phyloP scores from a whole-genome alignment of 805 yeast genomes.

The Starmerella roubikii region DNA sequence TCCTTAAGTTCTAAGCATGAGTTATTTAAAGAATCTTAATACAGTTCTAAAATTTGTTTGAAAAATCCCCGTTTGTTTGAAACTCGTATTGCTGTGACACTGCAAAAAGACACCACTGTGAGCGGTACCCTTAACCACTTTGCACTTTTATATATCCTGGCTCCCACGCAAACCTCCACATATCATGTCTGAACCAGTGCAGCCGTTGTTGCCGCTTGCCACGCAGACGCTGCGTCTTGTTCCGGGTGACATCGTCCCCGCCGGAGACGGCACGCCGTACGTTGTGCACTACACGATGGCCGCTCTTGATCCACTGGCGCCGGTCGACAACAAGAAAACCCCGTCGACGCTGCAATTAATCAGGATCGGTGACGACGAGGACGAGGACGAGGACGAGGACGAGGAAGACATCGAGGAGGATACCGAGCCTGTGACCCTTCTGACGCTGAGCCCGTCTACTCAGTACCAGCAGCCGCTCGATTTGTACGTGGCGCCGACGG shows the following conservation, averaged over 20 bases:
- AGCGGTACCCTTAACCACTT: too few species aligned
- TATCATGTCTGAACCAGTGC: too few species aligned
- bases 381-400: slow-evolving; percentile 31
- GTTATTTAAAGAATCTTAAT: slow-evolving; percentile 3
- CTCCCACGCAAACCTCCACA: too few species aligned
- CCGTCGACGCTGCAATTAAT: slow-evolving; percentile 86
- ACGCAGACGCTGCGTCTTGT: slow-evolving; percentile 30
- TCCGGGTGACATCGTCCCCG: slow-evolving; percentile 82
- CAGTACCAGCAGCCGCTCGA: slow-evolving; percentile 74
- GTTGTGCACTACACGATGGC: slow-evolving; percentile 89
- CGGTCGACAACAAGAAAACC: slow-evolving; percentile 41
- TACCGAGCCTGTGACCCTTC: slow-evolving; percentile 49
- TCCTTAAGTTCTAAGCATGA: slow-evolving; percentile 72
- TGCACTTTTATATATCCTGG: too few species aligned
- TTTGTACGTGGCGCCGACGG: slow-evolving; percentile 80
- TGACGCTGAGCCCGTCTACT: slow-evolving; percentile 77
- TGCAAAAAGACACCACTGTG: too few species aligned
- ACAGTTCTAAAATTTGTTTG: too few species aligned
- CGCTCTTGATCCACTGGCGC: slow-evolving; percentile 74
- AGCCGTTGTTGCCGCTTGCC: slow-evolving; percentile 15
- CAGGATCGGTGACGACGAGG: slow-evolving; percentile 23
- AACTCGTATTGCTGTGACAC: too few species aligned
- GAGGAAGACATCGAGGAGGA: slow-evolving; percentile 43
- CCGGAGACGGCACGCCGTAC: slow-evolving; percentile 73
- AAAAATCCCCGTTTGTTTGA: too few species aligned